Evolutionary conservation across 2,329 filamentous ascomycete species (phyloP).

Genomic region (Claviceps digitariae): DNA sequence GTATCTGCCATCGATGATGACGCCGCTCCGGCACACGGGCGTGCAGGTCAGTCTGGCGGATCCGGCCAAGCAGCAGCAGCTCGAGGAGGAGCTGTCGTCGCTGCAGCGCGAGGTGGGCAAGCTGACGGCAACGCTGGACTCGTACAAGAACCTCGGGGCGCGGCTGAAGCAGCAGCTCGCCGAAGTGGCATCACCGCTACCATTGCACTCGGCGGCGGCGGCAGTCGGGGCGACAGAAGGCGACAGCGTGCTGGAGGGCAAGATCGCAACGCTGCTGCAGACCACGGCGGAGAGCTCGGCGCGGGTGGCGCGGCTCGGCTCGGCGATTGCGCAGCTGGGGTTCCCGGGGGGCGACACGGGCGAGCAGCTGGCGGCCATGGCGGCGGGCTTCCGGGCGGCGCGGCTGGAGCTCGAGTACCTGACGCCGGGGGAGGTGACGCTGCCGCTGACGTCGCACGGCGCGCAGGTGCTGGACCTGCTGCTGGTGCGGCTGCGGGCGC

Average conservation of each 20-base stretch:
- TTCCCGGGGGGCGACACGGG: conserved; percentile 33
- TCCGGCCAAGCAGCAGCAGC: conserved; percentile 23
- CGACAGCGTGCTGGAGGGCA: conserved; percentile 23
- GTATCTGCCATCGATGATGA: conserved; percentile 11
- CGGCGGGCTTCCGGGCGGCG: conserved; percentile 38
- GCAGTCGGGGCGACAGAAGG: not conserved
- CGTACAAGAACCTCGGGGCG: conserved; percentile 28
- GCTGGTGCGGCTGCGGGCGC: conserved; percentile 33
- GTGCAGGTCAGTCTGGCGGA: conserved; percentile 31
- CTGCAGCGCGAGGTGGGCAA: conserved; percentile 35
- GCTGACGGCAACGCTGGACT: conserved; percentile 32
- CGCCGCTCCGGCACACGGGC: conserved; percentile 15
- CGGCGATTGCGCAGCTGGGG: conserved; percentile 33
- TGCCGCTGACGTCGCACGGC: conserved; percentile 38
- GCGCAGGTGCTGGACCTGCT: conserved; percentile 43
- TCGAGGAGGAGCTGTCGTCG: conserved; percentile 34
- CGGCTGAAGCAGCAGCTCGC: conserved; percentile 25
- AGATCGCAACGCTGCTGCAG: conserved; percentile 29
- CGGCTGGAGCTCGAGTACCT: conserved; percentile 50
- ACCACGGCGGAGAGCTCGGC: conserved; percentile 35
- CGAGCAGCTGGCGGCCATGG: conserved; percentile 36
- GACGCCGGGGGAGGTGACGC: conserved; percentile 41
- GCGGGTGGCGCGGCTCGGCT: conserved; percentile 30
- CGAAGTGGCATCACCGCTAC: too few species aligned
- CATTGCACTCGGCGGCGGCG: conserved; percentile 1